These are phyloP conservation scores for Inonotus obliquus DNA, from an alignment of 1,284 basidiomycete genomes.

Conservation along the genomic window DNA sequence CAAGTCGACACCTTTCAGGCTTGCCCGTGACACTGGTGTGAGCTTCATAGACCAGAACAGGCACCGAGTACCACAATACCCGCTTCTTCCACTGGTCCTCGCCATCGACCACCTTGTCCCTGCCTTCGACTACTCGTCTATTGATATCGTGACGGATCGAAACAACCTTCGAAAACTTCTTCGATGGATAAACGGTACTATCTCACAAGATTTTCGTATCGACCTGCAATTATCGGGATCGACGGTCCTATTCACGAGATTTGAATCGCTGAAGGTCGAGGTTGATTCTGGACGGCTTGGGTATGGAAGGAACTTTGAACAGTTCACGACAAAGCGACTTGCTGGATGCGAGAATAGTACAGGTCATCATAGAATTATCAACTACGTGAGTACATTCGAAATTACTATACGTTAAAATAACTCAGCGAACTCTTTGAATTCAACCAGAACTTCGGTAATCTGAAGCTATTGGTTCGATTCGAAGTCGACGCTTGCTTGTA, in stretches of 20 bases:
- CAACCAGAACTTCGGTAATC: slow-evolving; percentile 28
- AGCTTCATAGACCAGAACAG: slow-evolving; percentile 30
- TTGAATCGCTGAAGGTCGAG: slow-evolving; percentile 21
- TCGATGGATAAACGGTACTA: slow-evolving; percentile 24
- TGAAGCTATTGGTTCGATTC: slow-evolving; percentile 31
- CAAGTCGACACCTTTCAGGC: slow-evolving; percentile 20
- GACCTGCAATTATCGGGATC: slow-evolving; percentile 29
- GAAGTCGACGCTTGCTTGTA: slow-evolving; percentile 30
- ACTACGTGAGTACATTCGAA: slow-evolving; percentile 30
- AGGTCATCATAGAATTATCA: slow-evolving; percentile 34
- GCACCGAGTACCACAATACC: slow-evolving; percentile 27
- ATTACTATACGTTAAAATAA: background rate
- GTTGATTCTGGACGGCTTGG: slow-evolving; percentile 20
- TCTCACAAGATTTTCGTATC: slow-evolving; percentile 31
- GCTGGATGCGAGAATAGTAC: slow-evolving; percentile 29
- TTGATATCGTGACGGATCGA: slow-evolving; percentile 34
- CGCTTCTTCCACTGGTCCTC: slow-evolving; percentile 32
- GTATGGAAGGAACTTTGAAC: slow-evolving; percentile 32
- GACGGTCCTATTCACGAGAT: slow-evolving; percentile 9
- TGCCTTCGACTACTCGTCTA: slow-evolving; percentile 25
- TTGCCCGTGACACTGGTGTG: slow-evolving; percentile 27
- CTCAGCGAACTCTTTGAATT: background rate
- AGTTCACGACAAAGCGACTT: slow-evolving; percentile 26
- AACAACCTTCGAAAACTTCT: slow-evolving; percentile 35
- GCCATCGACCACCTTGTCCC: slow-evolving; percentile 31